Conservation (phyloP, 495 filamentous ascomycete species). For the Aspergillus nanangensis region DNA sequence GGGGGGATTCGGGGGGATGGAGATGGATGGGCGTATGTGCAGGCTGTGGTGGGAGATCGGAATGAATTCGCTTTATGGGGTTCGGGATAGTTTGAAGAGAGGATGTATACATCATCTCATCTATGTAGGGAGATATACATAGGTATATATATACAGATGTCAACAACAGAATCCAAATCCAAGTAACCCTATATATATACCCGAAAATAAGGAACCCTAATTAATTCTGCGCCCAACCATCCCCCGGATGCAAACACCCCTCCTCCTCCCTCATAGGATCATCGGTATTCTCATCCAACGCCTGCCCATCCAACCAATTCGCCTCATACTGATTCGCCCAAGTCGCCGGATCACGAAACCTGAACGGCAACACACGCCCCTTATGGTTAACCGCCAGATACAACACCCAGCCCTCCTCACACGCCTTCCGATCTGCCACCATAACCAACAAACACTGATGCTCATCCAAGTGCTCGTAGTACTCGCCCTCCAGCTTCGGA, state of each 20-base stretch:
- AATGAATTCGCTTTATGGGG: too few species aligned
- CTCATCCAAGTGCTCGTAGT: not conserved
- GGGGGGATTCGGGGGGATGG: too few species aligned
- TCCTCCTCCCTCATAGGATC: not conserved
- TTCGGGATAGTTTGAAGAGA: too few species aligned
- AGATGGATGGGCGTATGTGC: too few species aligned
- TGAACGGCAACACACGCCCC: not conserved
- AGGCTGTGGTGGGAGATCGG: too few species aligned
- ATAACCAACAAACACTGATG: not conserved
- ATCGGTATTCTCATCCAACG: not conserved
- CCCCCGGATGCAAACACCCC: conserved; percentile 6
- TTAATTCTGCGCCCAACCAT: not conserved
- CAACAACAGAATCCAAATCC: too few species aligned
- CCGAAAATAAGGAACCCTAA: too few species aligned
- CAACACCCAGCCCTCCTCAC: conserved; percentile 1
- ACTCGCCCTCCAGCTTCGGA: not conserved
- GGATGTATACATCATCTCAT: too few species aligned
- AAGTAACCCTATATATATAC: too few species aligned
- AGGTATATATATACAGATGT: too few species aligned
- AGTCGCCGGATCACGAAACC: not conserved
- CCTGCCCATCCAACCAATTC: not conserved
- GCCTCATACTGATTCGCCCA: not conserved
- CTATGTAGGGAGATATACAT: too few species aligned
- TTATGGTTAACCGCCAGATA: not conserved
- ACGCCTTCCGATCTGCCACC: conserved; percentile 1